Evolutionary conservation across 2,329 filamentous ascomycete species (phyloP), one percentile per base, ranked within the genome.

Genomic region (Trichoderma pleuroti): DNA sequence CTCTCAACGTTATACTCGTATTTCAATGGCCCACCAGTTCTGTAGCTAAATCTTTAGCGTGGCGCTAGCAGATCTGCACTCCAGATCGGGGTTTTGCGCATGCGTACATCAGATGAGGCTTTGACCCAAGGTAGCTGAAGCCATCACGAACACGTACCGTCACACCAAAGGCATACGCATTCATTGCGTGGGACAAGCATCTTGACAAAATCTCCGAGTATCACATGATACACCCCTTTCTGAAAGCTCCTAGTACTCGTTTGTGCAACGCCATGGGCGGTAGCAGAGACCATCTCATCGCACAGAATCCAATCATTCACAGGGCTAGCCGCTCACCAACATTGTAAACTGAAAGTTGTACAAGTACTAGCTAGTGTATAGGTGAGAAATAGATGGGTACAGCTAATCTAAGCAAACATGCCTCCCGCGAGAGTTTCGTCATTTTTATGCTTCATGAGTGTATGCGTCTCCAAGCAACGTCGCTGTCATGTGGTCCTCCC

Each of bases 391-490:
- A 36, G 32, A 49, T 18, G 36, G n/a, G n/a, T 16, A 10, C 46
- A 52, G 12, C 63, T 28, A 66, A 56, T 56, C 30, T 36, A 66
- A 52, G 14, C 18, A 66, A 54, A 24, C 36, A 46, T 49, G 46
- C 46, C 46, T 28, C 36, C 36, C 11, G 24, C 34, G 32, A 64
- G 28, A 64, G 46, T 14, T 34, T 32, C 32, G 10, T 57, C 32
- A 56, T 68, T 30, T 26, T 49, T 49, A 68, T 68, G 39, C 65
- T 59, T 60, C 65, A 42, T 60, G 26, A 67, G 63, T 56, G 57
- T 59, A 59, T 68, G 36, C 54, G 24, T 68, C 42, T 57, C 39
- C 52, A 64, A 64, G 36, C 16, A 59, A 60, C 54, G 34, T 30
- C 54, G 54, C 39, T 49, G 54, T 6, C 18, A 39, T 59, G 28